These are phyloP conservation scores for Lipomyces kockii DNA, from an alignment of 805 yeast species.

Conservation along the genomic window DNA sequence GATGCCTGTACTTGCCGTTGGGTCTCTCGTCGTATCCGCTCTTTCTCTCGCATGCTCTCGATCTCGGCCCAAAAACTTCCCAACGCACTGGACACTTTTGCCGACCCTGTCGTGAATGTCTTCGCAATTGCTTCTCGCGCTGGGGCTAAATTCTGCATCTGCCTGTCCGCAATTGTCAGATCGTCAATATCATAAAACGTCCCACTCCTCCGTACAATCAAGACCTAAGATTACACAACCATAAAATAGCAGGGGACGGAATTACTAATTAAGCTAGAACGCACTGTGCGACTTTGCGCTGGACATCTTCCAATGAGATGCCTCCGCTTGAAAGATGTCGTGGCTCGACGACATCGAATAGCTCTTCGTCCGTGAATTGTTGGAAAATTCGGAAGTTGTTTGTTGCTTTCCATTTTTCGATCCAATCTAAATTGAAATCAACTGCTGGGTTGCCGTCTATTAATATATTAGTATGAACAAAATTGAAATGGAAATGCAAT, in stretches of 20 bases:
- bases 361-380: constrained; percentile 65
- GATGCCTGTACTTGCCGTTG: constrained; percentile 4
- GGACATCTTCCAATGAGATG: constrained; percentile 39
- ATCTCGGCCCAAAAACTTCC: constrained; percentile 42
- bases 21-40: constrained; percentile 19
- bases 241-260: not conserved
- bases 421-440: constrained; percentile 54
- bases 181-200: not conserved
- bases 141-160: constrained; percentile 37
- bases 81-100: constrained; percentile 41
- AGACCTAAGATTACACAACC: not conserved
- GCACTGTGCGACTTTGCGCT: constrained; percentile 34
- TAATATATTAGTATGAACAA: not conserved
- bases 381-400: constrained; percentile 61
- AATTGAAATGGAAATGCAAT: not conserved
- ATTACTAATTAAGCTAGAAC: constrained; percentile 9
- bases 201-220: not conserved
- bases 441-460: constrained; percentile 48
- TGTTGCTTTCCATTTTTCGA: constrained; percentile 59
- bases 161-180: constrained; percentile 15
- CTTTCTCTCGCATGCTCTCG: constrained; percentile 34
- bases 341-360: constrained; percentile 66
- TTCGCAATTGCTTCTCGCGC: constrained; percentile 41
- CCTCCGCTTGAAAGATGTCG: constrained; percentile 45
- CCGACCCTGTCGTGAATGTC: constrained; percentile 37